phyloP scores from a whole-genome alignment of 2,329 filamentous ascomycete species.

The Cryphonectria parasitica region DNA sequence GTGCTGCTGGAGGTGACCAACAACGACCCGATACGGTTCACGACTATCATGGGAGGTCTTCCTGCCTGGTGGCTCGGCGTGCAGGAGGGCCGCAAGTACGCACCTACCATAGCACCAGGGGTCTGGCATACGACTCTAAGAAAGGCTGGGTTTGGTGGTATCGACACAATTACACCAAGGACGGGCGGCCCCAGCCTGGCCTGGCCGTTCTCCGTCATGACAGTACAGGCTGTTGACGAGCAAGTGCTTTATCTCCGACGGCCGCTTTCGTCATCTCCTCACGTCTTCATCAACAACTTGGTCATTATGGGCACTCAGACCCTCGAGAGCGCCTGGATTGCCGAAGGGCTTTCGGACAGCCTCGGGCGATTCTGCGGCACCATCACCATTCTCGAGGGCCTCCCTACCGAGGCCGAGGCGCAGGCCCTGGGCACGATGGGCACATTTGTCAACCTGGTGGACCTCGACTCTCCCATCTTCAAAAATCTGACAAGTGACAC shows the following conservation, averaged over 20 bases:
- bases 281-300: slow-evolving; percentile 26
- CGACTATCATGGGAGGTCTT: slow-evolving; percentile 32
- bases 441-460: no score
- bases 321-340: slow-evolving; percentile 8
- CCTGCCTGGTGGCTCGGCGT: slow-evolving; percentile 23
- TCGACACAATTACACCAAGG: slow-evolving; percentile 18
- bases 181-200: no score
- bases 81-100: slow-evolving; percentile 15
- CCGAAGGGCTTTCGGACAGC: no score
- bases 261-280: neutral
- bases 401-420: no score
- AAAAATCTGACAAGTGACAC: no score
- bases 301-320: slow-evolving; percentile 31
- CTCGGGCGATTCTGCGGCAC: no score
- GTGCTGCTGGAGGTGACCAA: slow-evolving; percentile 46
- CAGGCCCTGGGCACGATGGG: no score
- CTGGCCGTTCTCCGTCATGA: slow-evolving; percentile 14
- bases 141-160: slow-evolving; percentile 13
- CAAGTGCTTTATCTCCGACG: slow-evolving; percentile 15
- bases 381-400: no score
- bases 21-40: slow-evolving; percentile 25
- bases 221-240: slow-evolving; percentile 20
- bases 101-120: neutral
- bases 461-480: no score
- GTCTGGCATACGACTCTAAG: slow-evolving; percentile 10